Conservation (phyloP, 2,329 filamentous ascomycete species). For the Monilinia laxa region DNA sequence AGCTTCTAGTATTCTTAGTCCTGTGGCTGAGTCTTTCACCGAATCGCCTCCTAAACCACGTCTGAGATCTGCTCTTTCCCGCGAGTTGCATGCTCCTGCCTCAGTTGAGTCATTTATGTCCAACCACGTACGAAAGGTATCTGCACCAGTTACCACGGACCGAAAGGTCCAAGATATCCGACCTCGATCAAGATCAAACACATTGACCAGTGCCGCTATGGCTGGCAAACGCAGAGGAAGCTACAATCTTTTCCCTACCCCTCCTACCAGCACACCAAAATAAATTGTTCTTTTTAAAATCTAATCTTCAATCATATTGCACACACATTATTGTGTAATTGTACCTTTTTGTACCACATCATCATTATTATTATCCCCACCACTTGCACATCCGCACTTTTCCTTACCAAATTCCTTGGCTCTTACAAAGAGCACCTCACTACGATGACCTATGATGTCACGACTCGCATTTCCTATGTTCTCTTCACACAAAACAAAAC, state of each 20-base stretch:
- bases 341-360: constrained; percentile 6
- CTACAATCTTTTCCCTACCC: constrained; percentile 37
- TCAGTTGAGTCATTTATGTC: constrained; percentile 7
- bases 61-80: constrained; percentile 11
- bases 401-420: constrained; percentile 4
- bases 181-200: constrained; percentile 30
- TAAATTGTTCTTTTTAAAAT: constrained; percentile 23
- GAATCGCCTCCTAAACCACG: constrained; percentile 12
- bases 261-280: constrained; percentile 5
- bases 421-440: constrained; percentile 1
- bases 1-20: constrained; percentile 29
- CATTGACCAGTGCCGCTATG: constrained; percentile 22
- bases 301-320: constrained; percentile 21
- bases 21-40: constrained; percentile 34
- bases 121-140: constrained; percentile 37
- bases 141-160: constrained; percentile 32
- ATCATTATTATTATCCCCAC: neutral
- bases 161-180: constrained; percentile 31
- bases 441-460: constrained; percentile 15
- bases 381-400: constrained; percentile 11
- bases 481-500: neutral
- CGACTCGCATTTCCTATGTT: constrained; percentile 18
- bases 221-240: constrained; percentile 34
- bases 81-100: constrained; percentile 1
- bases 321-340: constrained; percentile 15